These are phyloP conservation scores for Mycosphaerella sp. DNA, from an alignment of 2,329 filamentous ascomycete species.

Conservation along the genomic window DNA sequence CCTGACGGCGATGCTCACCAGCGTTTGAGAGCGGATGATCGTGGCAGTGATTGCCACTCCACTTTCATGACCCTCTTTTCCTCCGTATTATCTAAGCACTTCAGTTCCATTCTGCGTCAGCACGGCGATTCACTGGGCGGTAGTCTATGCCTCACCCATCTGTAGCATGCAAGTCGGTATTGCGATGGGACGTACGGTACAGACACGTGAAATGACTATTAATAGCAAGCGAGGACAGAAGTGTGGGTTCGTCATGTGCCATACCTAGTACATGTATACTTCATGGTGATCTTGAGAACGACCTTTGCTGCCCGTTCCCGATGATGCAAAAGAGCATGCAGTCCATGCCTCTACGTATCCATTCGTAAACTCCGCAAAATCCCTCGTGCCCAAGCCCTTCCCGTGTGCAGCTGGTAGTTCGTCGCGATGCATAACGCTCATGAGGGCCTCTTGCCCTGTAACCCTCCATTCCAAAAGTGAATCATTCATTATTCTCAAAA, in stretches of 20 bases:
- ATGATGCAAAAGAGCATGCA: constrained; percentile 8
- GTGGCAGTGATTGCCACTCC: not conserved
- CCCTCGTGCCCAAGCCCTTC: constrained; percentile 9
- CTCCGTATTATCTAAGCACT: too few relatives aligned
- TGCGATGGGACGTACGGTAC: not conserved
- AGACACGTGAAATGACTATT: not conserved
- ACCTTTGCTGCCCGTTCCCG: constrained; percentile 1
- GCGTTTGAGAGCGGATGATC: not conserved
- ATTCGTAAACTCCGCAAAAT: constrained; percentile 11
- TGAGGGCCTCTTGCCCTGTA: constrained; percentile 1
- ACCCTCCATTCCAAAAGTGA: constrained; percentile 1
- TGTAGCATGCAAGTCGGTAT: not conserved
- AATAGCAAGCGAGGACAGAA: not conserved
- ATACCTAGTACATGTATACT: not conserved
- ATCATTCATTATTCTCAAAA: not conserved
- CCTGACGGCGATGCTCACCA: not conserved
- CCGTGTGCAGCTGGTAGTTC: constrained; percentile 4
- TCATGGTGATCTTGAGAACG: constrained; percentile 4
- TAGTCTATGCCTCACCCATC: not conserved
- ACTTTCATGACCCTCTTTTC: not conserved
- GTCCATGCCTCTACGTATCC: constrained; percentile 15
- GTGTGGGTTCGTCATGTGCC: not conserved
- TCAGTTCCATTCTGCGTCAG: not conserved
- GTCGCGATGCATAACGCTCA: constrained; percentile 14
- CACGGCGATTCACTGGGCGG: not conserved